Evolutionary conservation across 2,329 filamentous ascomycete genomes (phyloP).

Genomic region (Fusarium cyanostomum): DNA sequence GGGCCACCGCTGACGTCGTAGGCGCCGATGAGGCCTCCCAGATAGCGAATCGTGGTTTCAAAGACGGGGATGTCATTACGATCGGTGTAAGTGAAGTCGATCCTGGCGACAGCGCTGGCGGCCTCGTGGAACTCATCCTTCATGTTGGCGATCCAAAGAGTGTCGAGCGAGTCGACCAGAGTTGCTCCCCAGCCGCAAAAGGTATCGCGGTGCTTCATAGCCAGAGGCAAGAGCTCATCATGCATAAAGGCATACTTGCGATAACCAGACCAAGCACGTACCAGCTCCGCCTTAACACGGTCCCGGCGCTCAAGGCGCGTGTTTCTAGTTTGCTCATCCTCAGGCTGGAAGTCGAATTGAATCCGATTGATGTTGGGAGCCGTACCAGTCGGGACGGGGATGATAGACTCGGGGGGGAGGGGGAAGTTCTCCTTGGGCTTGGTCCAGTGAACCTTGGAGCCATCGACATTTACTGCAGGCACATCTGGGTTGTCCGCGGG

Average conservation of each 20-base stretch:
- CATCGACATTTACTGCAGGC: conserved; percentile 22
- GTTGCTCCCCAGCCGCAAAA: conserved; percentile 95
- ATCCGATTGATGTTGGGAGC: conserved; percentile 78
- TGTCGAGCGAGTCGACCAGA: conserved; percentile 83
- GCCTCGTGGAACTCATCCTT: conserved; percentile 83
- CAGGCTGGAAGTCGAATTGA: conserved; percentile 76
- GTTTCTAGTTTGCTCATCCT: conserved; percentile 67
- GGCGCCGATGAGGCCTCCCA: conserved; percentile 85
- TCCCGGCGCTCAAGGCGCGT: conserved; percentile 72
- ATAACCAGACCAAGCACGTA: conserved; percentile 85
- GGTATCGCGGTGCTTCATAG: conserved; percentile 74
- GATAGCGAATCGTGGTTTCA: conserved; percentile 90
- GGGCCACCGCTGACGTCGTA: conserved; percentile 82
- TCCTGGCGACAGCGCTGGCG: conserved; percentile 71
- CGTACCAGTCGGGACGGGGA: conserved; percentile 76
- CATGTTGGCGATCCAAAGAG: conserved; percentile 86
- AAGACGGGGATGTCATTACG: conserved; percentile 84
- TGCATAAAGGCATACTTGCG: conserved; percentile 82
- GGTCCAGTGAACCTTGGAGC: conserved; percentile 71
- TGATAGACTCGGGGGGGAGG: conserved; percentile 73
- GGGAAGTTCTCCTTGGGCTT: conserved; percentile 82
- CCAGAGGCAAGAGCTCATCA: conserved; percentile 83
- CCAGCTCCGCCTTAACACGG: conserved; percentile 77
- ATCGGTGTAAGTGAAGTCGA: conserved; percentile 82
- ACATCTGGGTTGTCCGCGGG: conserved; percentile 29